Conservation (phyloP, 148 eudicot genomes). For the Rhododendron simsii region DNA sequence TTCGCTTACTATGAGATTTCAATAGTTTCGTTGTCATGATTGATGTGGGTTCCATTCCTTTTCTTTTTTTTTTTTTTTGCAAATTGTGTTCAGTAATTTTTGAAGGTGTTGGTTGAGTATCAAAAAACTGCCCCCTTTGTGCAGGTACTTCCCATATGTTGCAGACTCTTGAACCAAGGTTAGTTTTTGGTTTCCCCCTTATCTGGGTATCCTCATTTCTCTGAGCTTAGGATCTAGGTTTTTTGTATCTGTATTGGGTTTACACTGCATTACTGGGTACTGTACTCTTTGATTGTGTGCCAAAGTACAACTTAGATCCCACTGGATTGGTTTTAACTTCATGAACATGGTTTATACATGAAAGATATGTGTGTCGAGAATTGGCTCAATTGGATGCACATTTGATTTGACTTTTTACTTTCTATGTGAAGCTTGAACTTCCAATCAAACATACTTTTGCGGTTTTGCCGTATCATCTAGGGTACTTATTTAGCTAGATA, state of each 20-base stretch:
- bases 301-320: neutral
- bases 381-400: too few species aligned
- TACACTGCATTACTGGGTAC: slow-evolving; percentile 10
- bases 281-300: neutral
- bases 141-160: slow-evolving; percentile 42
- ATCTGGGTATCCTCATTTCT: neutral
- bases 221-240: slow-evolving; percentile 13
- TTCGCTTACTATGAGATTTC: neutral
- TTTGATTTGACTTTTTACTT: too few species aligned
- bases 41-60: neutral
- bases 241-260: neutral
- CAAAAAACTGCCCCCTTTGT: slow-evolving; percentile 86
- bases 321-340: neutral
- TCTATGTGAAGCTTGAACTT: too few species aligned
- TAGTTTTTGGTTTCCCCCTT: neutral
- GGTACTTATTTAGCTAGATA: too few species aligned
- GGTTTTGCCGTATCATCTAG: too few species aligned
- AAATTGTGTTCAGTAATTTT: slow-evolving; percentile 53
- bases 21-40: neutral
- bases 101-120: slow-evolving; percentile 86
- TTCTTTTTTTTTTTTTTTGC: neutral
- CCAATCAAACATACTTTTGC: too few species aligned
- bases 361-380: too few species aligned
- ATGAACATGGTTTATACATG: too few species aligned
- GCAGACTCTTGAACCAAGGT: slow-evolving; percentile 85